These are phyloP conservation scores for Colletotrichum sp. DNA, from an alignment of 2,329 filamentous ascomycete species.

Conservation along the genomic window DNA sequence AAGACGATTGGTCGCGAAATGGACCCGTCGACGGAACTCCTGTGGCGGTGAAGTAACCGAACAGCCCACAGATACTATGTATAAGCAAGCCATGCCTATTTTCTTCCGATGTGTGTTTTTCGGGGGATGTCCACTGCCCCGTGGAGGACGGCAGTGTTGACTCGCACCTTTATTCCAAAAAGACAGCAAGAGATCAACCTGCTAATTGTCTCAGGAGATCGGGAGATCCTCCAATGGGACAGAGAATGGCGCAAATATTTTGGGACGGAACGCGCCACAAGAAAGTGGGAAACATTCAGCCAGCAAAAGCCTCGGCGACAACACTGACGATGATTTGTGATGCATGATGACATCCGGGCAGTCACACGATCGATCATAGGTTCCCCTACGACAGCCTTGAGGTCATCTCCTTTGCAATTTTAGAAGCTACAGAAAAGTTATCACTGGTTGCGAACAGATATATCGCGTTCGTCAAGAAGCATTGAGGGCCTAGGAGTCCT, in stretches of 20 bases:
- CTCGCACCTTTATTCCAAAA: not conserved
- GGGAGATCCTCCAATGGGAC: not conserved
- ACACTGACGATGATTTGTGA: not conserved
- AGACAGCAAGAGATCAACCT: too few species aligned
- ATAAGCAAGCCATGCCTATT: not conserved
- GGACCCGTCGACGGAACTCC: not conserved
- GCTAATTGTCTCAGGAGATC: not conserved
- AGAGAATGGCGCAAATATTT: not conserved
- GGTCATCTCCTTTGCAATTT: not conserved
- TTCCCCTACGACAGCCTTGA: not conserved
- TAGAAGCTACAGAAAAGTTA: not conserved
- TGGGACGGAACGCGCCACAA: not conserved
- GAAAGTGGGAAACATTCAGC: not conserved
- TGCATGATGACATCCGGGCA: not conserved
- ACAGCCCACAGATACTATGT: not conserved
- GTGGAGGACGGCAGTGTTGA: not conserved
- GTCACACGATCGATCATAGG: not conserved
- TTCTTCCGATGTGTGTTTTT: not conserved
- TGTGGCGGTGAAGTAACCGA: not conserved
- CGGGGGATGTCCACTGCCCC: not conserved
- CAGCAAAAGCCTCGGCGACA: not conserved
- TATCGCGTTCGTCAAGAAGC: not conserved
- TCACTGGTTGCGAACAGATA: too few species aligned
- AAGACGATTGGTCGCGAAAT: not conserved
- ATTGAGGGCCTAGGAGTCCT: not conserved